phyloP scores from a whole-genome alignment of 148 eudicot species.

The Vaccinium myrtillus region DNA sequence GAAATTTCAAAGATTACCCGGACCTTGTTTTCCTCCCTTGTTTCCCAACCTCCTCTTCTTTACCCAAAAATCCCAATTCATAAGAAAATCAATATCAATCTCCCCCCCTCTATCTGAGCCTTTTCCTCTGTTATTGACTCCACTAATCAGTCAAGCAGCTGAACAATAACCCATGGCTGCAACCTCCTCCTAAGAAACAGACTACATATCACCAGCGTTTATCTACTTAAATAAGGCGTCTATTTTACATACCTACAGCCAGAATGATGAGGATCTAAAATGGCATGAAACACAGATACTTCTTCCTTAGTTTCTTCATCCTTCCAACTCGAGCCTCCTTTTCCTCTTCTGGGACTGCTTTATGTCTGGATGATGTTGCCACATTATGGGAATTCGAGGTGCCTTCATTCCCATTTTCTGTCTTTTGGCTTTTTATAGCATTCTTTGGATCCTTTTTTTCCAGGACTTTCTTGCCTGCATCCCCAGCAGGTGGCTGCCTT shows the following conservation, averaged over 20 bases:
- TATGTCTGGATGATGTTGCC: conserved; percentile 14
- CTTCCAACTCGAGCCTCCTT: conserved; percentile 9
- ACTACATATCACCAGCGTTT: neutral
- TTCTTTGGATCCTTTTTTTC: neutral
- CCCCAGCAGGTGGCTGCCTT: conserved; percentile 8
- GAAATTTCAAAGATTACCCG: too few relatives aligned
- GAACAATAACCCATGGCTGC: neutral
- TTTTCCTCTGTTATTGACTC: neutral
- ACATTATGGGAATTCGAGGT: conserved; percentile 1
- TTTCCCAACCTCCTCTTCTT: neutral
- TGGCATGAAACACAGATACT: conserved; percentile 28
- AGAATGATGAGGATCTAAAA: conserved; percentile 11
- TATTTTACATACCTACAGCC: neutral
- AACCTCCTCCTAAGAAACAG: neutral
- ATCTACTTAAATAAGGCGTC: neutral
- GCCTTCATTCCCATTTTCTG: conserved; percentile 13
- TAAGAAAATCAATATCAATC: neutral
- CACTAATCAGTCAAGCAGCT: neutral
- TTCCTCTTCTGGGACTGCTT: conserved; percentile 15
- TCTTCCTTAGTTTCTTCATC: conserved; percentile 23
- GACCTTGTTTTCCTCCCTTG: neutral
- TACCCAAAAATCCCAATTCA: neutral
- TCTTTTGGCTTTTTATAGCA: conserved; percentile 11
- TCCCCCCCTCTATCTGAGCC: neutral
- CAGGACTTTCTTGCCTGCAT: neutral